Base-by-base conservation (phyloP, 2,329 filamentous ascomycete genomes). In the Xylariaceae sp. region DNA sequence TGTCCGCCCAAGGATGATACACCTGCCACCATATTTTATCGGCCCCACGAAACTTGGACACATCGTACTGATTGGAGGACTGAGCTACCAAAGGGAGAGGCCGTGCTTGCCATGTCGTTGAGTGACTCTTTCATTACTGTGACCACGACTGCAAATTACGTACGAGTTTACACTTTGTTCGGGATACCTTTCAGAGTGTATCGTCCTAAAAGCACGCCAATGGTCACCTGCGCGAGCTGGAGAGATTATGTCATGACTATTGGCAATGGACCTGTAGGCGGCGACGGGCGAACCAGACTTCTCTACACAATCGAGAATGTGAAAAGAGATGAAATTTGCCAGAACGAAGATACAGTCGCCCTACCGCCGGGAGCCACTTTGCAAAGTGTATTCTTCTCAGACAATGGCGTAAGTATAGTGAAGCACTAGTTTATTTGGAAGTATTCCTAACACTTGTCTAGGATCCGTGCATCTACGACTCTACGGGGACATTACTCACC, bases 401-500 rank as follows among this genome's bases (percentile, higher is more conserved):
- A 94, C 59, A 80, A 79, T 48, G 93, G 93, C n/a, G 86, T 89
- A 74, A 68, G 83, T 72, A 12, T 25, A 19, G 40, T 38, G 6
- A 11, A 10, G 8, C 20, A 37, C 10, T 14, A 14, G 37, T 25
- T 50, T 55, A 32, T 54, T 44, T 46, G 19, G 49, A 42, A 47
- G 40, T 19, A 44, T 47, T 29, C 22, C 55, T 63, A 42, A 61
- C 48, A 29, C 11, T 7, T 20, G 14, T 19, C 20, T 52, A 89
- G 85, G 91, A 98, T 59, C 93, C 93, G 6, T 96, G 89, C 65
- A 91, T 97, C 47, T 98, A 97, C 66, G 93, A 97, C 66, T 89
- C 88, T 5, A 88, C 88, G 2, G 93, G 94, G 33, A 89, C 92
- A 1, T 74, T 98, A 1, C 76, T 97, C 11, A 86, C 92, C 2